A percentile compares a stretch with the other conserved stretches of the same genome.
Evolutionary conservation across 2,329 filamentous ascomycete genomes (phyloP).

Genomic region (Penicillium sp.): DNA sequence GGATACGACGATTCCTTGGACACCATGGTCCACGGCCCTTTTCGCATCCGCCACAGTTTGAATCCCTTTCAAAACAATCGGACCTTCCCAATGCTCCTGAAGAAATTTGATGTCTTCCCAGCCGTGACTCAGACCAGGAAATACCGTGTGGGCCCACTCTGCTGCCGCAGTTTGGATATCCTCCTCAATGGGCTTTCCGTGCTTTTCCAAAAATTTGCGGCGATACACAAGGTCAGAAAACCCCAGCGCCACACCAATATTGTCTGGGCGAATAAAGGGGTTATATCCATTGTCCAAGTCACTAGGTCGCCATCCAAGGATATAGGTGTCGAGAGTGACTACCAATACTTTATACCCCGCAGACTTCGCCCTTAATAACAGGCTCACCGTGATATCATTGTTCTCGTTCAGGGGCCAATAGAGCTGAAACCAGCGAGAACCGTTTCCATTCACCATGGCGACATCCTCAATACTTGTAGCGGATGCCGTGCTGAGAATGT

Average conservation of each 20-base stretch:
- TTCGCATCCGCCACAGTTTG: constrained; percentile 48
- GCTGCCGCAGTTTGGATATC: constrained; percentile 47
- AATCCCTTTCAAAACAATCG: constrained; percentile 61
- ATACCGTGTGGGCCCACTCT: constrained; percentile 54
- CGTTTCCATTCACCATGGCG: constrained; percentile 55
- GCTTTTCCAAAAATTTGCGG: constrained; percentile 50
- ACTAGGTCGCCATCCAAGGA: constrained; percentile 64
- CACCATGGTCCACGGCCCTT: constrained; percentile 44
- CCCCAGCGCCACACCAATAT: constrained; percentile 58
- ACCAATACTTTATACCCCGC: constrained; percentile 65
- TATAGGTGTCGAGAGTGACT: constrained; percentile 70
- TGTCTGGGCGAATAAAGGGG: constrained; percentile 28
- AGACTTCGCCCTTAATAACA: constrained; percentile 59
- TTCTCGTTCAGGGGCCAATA: constrained; percentile 64
- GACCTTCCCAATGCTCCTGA: constrained; percentile 59
- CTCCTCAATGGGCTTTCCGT: constrained; percentile 45
- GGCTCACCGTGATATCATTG: constrained; percentile 62
- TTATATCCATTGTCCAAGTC: constrained; percentile 62
- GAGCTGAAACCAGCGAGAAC: constrained; percentile 67
- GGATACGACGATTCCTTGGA: constrained; percentile 49
- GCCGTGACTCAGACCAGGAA: constrained; percentile 53
- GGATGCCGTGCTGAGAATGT: constrained; percentile 65
- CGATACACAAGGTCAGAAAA: constrained; percentile 66
- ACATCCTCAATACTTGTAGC: constrained; percentile 65
- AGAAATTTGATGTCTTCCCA: constrained; percentile 62